Evolutionary conservation across 768 basidiomycete species (phyloP).

Genomic region (Leccinellum luteum): DNA sequence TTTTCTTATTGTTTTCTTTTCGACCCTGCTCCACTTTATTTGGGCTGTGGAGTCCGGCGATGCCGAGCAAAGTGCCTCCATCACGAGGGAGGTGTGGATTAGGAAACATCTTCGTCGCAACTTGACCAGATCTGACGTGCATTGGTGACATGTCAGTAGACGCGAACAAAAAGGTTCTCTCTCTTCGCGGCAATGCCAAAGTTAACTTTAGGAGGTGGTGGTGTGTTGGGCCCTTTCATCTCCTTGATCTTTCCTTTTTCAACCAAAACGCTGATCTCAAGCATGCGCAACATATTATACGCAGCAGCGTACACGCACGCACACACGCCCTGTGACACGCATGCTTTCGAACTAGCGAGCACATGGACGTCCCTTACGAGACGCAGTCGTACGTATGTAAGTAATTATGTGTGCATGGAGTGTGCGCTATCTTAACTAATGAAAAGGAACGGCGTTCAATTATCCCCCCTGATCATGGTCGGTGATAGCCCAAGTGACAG

Average conservation of each 20-base stretch:
- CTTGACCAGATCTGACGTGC: neutral
- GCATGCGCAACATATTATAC: neutral
- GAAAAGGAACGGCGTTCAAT: neutral
- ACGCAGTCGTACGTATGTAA: neutral
- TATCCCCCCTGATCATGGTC: neutral
- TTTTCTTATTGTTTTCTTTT: neutral
- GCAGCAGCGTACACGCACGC: neutral
- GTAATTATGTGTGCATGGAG: neutral
- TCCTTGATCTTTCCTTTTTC: conserved; percentile 14
- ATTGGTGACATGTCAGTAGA: neutral
- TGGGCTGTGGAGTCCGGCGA: neutral
- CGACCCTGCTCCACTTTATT: neutral
- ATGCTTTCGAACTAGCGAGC: neutral
- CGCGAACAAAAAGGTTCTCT: neutral
- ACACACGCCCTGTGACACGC: neutral
- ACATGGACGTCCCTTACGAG: neutral
- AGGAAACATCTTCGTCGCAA: neutral
- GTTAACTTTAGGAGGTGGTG: neutral
- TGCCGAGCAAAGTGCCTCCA: neutral
- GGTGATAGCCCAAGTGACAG: neutral
- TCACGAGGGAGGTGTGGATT: neutral
- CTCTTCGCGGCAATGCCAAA: conserved; percentile 1
- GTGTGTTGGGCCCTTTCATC: neutral
- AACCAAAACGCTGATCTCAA: neutral
- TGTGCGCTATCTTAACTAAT: neutral